Evolutionary conservation across 257 asterid species (phyloP).

Genomic region (Fraxinus quadrangulata): DNA sequence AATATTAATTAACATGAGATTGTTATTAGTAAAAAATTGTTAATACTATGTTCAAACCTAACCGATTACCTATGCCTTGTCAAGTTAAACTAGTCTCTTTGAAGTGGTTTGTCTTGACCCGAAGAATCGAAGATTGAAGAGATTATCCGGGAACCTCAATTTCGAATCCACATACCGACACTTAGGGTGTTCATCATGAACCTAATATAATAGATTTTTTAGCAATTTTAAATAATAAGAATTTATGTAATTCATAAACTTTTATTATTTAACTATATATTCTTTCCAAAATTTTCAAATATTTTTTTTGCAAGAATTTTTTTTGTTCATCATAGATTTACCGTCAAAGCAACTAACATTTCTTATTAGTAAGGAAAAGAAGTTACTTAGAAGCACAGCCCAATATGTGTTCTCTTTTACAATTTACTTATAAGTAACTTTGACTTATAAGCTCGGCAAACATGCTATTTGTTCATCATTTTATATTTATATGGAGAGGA

Average conservation of each 20-base stretch:
- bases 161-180: neutral
- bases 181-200: neutral
- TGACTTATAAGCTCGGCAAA: neutral
- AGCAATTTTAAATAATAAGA: neutral
- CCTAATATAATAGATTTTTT: neutral
- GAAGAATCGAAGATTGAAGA: neutral
- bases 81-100: neutral
- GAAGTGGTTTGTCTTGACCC: neutral
- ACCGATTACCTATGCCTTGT: neutral
- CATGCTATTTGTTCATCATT: neutral
- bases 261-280: no score
- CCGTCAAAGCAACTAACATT: neutral
- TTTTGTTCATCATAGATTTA: no score
- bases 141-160: neutral
- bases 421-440: neutral
- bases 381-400: neutral
- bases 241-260: no score
- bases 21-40: neutral
- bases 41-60: neutral
- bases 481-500: slow-evolving; percentile 1
- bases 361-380: neutral
- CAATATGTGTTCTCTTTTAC: neutral
- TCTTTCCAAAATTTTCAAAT: neutral
- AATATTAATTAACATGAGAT: neutral
- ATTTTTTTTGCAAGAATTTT: no score